Evolutionary conservation across 2,329 filamentous ascomycete genomes (phyloP).

Genomic region (Aspergillus pseudonomiae): DNA sequence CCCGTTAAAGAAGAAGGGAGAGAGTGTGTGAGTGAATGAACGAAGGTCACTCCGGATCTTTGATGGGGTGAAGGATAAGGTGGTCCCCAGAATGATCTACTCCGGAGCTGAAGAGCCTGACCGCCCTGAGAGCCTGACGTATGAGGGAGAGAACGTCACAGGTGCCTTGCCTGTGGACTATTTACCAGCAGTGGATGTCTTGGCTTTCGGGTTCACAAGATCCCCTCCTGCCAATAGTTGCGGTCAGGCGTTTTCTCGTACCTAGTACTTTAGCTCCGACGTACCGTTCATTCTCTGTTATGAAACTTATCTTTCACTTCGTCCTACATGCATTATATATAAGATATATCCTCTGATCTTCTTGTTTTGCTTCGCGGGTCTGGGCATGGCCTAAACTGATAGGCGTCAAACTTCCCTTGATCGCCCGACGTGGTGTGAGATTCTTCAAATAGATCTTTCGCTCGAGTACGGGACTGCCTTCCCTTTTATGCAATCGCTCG

Average conservation of each 20-base stretch:
- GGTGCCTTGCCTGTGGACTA: background rate
- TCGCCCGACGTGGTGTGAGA: background rate
- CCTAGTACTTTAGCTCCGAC: background rate
- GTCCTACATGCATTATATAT: background rate
- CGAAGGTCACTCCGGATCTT: background rate
- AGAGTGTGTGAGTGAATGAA: background rate
- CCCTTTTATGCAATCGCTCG: background rate
- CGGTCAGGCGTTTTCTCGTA: background rate
- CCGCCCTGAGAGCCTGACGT: conserved; percentile 9
- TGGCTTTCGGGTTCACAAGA: background rate
- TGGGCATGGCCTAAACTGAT: background rate
- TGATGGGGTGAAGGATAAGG: background rate
- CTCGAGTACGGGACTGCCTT: background rate
- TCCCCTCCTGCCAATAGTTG: background rate
- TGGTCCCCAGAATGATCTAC: conserved; percentile 3
- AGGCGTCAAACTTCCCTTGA: background rate
- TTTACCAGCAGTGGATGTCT: background rate
- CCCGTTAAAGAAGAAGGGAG: background rate
- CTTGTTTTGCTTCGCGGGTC: background rate
- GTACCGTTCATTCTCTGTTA: background rate
- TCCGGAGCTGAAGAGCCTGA: background rate
- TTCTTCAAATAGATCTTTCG: background rate
- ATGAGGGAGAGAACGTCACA: background rate
- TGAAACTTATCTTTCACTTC: background rate
- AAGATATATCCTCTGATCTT: no score